Base-by-base conservation (phyloP, 1,139 yeast genomes). In the Saccharomyces uvarum region DNA sequence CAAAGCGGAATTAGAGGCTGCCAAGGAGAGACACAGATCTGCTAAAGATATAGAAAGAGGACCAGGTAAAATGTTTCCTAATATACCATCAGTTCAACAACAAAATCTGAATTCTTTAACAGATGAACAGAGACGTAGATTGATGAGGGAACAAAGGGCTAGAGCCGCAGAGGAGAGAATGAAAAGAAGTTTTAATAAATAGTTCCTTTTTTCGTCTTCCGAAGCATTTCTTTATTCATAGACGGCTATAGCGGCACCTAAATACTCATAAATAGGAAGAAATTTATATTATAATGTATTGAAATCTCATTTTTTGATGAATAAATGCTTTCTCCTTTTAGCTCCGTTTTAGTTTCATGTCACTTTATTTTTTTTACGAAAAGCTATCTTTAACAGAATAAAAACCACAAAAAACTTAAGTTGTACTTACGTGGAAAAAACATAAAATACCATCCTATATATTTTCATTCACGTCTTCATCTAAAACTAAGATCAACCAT, bases 101-200 rank as follows among this genome's bases (percentile, higher is more conserved):
- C 71, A 62, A 19, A 70, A 66, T 48, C 52, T 71, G 54, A 72
- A 62, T 56, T 69, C 70, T 0, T 68, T 85, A 54, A 74, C 79
- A 9, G 91, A 85, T 1, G 88, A 84, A 46, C 97, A 91, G 60
- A 79, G 81, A 64, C 77, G 78, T 78, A 79, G 84, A 64, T 72
- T 93, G 32, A 90, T 91, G 86, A 80, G 99, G 58, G 99, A 93
- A 64, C 91, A 93, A 66, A 75, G 99, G 54, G 98, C 98, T 0
- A 77, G 98, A 57, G 99, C 99, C 0, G 97, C 97, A 0, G 98
- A 93, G 68, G 97, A 95, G 0, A 77, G 99, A 62, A 68, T 91
- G 65, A 49, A 48, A 47, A 54, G 52, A 26, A 28, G 41, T 27
- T 9, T 14, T 11, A 29, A 13, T 9, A 46, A 52, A 33, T 48